Evolutionary conservation across 495 filamentous ascomycete species (phyloP).

Genomic region (Bryoglossum gracile): DNA sequence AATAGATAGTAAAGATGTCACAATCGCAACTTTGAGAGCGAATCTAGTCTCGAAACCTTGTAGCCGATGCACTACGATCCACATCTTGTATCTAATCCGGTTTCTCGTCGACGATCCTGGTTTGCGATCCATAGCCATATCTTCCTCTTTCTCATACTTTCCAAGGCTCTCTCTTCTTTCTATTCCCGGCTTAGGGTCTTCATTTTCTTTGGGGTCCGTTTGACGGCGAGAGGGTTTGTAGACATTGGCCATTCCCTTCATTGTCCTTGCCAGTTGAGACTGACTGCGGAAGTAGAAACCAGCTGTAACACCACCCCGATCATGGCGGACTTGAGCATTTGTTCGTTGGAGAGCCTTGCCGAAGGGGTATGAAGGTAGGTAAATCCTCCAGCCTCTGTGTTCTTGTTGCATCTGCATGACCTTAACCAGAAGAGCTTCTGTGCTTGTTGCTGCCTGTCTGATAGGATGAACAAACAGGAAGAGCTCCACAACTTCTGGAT

Average conservation of each 20-base stretch:
- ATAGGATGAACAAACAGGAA: conserved; percentile 50
- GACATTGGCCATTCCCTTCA: conserved; percentile 29
- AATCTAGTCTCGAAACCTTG: conserved; percentile 53
- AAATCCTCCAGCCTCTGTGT: conserved; percentile 31
- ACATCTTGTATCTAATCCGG: conserved; percentile 36
- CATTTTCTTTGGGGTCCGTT: conserved; percentile 22
- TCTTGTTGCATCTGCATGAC: conserved; percentile 39
- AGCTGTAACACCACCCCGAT: conserved; percentile 49
- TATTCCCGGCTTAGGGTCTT: conserved; percentile 14
- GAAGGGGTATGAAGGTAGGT: conserved; percentile 45
- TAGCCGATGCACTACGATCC: conserved; percentile 43
- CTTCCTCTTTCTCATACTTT: conserved; percentile 23
- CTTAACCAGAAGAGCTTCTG: conserved; percentile 37
- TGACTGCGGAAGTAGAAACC: conserved; percentile 48
- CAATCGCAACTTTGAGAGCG: conserved; percentile 46
- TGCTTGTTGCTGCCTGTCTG: conserved; percentile 42
- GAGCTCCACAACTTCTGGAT: conserved; percentile 41
- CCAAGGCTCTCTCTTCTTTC: conserved; percentile 20
- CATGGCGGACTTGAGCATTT: conserved; percentile 50
- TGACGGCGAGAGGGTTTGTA: conserved; percentile 28
- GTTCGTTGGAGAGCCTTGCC: conserved; percentile 43
- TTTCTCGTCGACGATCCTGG: conserved; percentile 24
- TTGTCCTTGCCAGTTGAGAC: conserved; percentile 33
- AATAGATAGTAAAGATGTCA: conserved; percentile 42
- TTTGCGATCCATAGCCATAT: conserved; percentile 22